phyloP scores from a whole-genome alignment of 257 asterid genomes.

The Penstemon barbatus region DNA sequence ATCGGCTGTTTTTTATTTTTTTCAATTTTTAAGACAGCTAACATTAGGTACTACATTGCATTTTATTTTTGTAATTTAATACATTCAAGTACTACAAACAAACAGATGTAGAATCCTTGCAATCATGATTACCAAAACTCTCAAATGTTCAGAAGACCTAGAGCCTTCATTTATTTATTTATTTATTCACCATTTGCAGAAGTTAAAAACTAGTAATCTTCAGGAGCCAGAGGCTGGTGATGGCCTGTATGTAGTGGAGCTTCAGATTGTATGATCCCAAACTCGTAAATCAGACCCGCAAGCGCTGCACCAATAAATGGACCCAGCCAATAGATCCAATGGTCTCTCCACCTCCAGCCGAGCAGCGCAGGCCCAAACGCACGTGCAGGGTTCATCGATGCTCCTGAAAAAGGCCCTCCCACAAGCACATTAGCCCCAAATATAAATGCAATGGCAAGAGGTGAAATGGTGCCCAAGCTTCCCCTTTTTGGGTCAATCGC shows the following conservation, averaged over 20 bases:
- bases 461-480: slow-evolving; percentile 72
- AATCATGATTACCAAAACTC: too few species aligned
- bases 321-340: slow-evolving; percentile 97
- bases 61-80: too few species aligned
- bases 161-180: not conserved
- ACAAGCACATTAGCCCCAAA: slow-evolving; percentile 86
- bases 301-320: slow-evolving; percentile 82
- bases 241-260: slow-evolving; percentile 45
- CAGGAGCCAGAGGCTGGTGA: slow-evolving; percentile 93
- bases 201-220: slow-evolving; percentile 61
- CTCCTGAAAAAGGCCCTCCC: slow-evolving; percentile 93
- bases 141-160: too few species aligned
- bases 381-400: slow-evolving; percentile 89
- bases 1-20: too few species aligned
- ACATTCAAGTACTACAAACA: too few species aligned
- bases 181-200: too few species aligned
- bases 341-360: slow-evolving; percentile 93
- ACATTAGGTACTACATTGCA: too few species aligned
- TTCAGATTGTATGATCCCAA: slow-evolving; percentile 55
- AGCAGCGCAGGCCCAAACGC: slow-evolving; percentile 92
- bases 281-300: slow-evolving; percentile 74
- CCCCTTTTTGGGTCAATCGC: slow-evolving; percentile 83
- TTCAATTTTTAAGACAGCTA: too few species aligned
- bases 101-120: too few species aligned
- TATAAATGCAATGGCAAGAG: slow-evolving; percentile 84